Evolutionary conservation across 2,329 filamentous ascomycete species (phyloP), one percentile per base, ranked within the genome.

Genomic region (Fusarium ramigenum): DNA sequence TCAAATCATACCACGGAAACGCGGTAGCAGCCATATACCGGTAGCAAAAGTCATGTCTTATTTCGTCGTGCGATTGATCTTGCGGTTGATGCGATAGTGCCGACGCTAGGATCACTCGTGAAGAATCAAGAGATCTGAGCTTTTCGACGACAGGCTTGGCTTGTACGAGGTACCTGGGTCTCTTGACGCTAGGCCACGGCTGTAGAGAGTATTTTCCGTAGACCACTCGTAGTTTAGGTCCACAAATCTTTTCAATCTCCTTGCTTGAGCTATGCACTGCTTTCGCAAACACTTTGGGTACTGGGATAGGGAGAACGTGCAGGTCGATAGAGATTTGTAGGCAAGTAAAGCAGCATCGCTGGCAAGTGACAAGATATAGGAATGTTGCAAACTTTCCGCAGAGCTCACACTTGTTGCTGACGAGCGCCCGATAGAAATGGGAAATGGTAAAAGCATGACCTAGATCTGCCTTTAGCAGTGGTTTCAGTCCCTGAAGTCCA

Each of bases 341-440:
- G 6, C 68, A 70, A 16, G 68, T 59, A 11, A 70, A 70, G 34
- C 68, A 70, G 25, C 44, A 66, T 28, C 68, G 56, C 7, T 66
- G 21, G 12, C 66, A 70, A 1, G 61, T 53, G 16, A 54, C 18
- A 3, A 70, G 37, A 50, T 30, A 70, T 5, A 70, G 21, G 19
- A 62, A 70, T 10, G 68, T 34, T 5, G 50, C 68, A 23, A 70
- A 70, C 4, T 62, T 70, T 12, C 56, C 32, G 8, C 68, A 70
- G 3, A 53, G 49, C 3, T 39, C 42, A 19, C 68, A 70, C 11
- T 36, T 21, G 4, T 43, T 30, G 7, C 9, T 54, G 21, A 42
- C 7, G 4, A 70, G 61, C 2, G 18, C 9, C 16, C 34, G n/a
- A 9, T 62, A 70, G 4, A 70, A 34, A 4, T 39, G 18, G 3